Base-by-base conservation (phyloP, 352 stramenopile species). In the Phytophthora parvispora region DNA sequence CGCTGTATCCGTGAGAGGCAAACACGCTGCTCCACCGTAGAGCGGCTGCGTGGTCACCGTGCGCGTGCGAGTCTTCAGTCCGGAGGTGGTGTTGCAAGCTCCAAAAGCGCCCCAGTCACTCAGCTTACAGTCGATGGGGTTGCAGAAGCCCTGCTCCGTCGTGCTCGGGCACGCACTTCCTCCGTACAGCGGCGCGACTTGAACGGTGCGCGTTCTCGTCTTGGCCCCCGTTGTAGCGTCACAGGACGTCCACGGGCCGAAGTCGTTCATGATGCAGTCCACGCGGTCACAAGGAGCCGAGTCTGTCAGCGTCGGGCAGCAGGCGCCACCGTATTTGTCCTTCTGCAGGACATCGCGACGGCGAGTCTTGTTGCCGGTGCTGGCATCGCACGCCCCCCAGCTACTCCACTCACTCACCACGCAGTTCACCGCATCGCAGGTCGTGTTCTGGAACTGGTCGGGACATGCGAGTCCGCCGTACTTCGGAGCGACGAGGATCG, bases 341-440 rank as follows among this genome's bases (percentile, higher is more conserved):
- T 68, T 22, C 34, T 77, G 69, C 4, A 87, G 59, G 12, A 83
- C 63, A 2, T 80, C 50, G 16, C 80, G 80, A n/a, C 68, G 67
- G 9, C 78, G 76, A 9, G 56, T 72, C 60, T 85, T 89, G 16
- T 43, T 69, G 0, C 72, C 73, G 0, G 65, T 78, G 1, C 42
- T 65, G 0, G 60, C 9, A 29, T 92, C 65, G 51, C 81, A 90
- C 2, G 45, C 42, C 4, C 66, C 58, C 57, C 64, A 92, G 0
- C 45, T 27, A 8, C 64, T 78, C 72, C 72, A 93, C 29, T 70
- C 74, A 31, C 74, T 86, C 18, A 90, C 61, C 0, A 67, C 66
- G 47, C 83, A 93, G 64, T 90, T 72, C n/a, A 93, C 67, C 0
- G 79, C 69, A 25, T 90, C 83, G 45, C 85, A 93, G 29, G 66